These are phyloP conservation scores for Austroboletus novae-zelandiae DNA, from an alignment of 1,284 basidiomycete species.

Conservation along the genomic window DNA sequence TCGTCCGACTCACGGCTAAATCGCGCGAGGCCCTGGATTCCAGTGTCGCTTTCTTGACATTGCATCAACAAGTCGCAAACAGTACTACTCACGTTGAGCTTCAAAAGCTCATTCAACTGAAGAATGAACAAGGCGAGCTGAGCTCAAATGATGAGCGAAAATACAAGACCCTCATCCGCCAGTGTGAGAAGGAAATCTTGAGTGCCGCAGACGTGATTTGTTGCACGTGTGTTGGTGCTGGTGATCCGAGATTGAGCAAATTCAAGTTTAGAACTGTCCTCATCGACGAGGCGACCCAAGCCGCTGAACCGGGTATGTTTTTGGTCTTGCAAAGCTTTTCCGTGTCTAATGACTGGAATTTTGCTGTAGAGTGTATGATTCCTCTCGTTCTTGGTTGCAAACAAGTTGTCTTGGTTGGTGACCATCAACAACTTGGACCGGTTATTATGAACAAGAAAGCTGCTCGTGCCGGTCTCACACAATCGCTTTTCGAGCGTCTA, in stretches of 20 bases:
- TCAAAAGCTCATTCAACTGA: slow-evolving; percentile 96
- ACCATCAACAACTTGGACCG: slow-evolving; percentile 97
- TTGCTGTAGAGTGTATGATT: slow-evolving; percentile 90
- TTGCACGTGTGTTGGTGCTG: slow-evolving; percentile 97
- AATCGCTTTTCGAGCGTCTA: slow-evolving; percentile 96
- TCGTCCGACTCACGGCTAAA: slow-evolving; percentile 96
- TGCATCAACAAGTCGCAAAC: slow-evolving; percentile 97
- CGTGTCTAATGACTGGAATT: slow-evolving; percentile 6
- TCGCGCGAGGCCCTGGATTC: slow-evolving; percentile 97
- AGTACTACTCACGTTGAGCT: slow-evolving; percentile 93
- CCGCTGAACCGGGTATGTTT: slow-evolving; percentile 88
- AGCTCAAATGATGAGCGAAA: slow-evolving; percentile 97
- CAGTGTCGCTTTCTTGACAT: slow-evolving; percentile 87
- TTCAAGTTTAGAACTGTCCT: slow-evolving; percentile 98
- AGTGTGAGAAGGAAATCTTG: slow-evolving; percentile 97
- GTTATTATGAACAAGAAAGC: slow-evolving; percentile 99
- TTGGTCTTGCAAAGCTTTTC: slow-evolving; percentile 2
- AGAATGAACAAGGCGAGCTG: slow-evolving; percentile 96
- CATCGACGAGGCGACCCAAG: slow-evolving; percentile 98
- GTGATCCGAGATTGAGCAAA: slow-evolving; percentile 93
- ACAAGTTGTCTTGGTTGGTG: slow-evolving; percentile 97
- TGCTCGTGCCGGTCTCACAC: slow-evolving; percentile 93
- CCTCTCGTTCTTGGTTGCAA: slow-evolving; percentile 98
- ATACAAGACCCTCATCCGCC: slow-evolving; percentile 92
- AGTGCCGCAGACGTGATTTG: slow-evolving; percentile 97